Evolutionary conservation across 345 rosid genomes (phyloP), one percentile per base, ranked within the genome.

Genomic region (Heritiera fomes): DNA sequence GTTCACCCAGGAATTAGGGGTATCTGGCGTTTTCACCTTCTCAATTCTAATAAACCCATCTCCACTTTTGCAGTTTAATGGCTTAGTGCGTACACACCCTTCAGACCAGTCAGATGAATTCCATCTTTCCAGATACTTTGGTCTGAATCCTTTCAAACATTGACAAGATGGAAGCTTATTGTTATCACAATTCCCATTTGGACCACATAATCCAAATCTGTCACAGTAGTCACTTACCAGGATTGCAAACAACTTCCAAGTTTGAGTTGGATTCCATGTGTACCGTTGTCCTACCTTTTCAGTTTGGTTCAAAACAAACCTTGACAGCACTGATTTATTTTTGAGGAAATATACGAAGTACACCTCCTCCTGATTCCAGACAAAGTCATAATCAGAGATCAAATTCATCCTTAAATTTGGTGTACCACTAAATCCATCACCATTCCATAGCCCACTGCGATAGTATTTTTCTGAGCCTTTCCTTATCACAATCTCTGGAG

Each of bases 371-470:
- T 80, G 43, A 52, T 80, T 77, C 4, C 77, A 75, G 3, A 85
- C 75, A 40, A 89, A 87, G 52, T 67, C 46, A 32, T 77, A 87
- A 5, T 8, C 15, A 68, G 6, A 68, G 47, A 43, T 9, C 6
- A 53, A 7, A 43, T 45, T 45, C 0, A 1, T 2, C n/a, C 15
- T 28, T 6, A 6, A 30, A 5, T 8, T 7, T 5, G 60, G 59
- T 32, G 4, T 2, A 2, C 89, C 89, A 10, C 84, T 84, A 45
- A 87, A 87, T 52, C 87, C 46, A 0, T 52, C 5, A 6, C 89
- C 90, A 61, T 87, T 89, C 92, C 90, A 89, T 1, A 87, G 82
- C 7, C 90, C 92, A 11, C 76, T 62, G 2, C 88, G 20, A 46
- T 58, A 80, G 58, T 58, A 66, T 49, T 71, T 74, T 0, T 7